A percentile compares a stretch with the other conserved stretches of the same genome.
These are phyloP conservation scores for Erodium maritimum DNA, from an alignment of 345 rosid species.

Conservation along the genomic window DNA sequence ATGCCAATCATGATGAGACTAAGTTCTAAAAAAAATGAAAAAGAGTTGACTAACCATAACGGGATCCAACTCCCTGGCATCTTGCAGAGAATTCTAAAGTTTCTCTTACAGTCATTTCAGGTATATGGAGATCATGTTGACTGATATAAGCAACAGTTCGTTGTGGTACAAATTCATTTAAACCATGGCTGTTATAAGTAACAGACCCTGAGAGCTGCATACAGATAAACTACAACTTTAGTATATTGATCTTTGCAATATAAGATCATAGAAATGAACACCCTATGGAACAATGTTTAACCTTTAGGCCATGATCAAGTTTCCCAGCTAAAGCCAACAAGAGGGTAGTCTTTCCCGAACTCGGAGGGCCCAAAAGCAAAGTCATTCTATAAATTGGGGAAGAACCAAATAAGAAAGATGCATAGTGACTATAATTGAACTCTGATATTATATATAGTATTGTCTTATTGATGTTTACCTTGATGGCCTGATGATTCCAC, in stretches of 20 bases:
- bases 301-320: conserved; percentile 20
- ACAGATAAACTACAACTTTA: background rate
- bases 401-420: no score
- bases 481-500: conserved; percentile 32
- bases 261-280: no score
- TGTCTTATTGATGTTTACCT: conserved; percentile 13
- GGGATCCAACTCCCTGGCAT: conserved; percentile 67
- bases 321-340: no score
- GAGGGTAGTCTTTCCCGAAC: no score
- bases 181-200: conserved; percentile 34
- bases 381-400: no score
- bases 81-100: conserved; percentile 75
- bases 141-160: conserved; percentile 53
- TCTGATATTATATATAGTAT: background rate
- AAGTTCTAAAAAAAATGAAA: background rate
- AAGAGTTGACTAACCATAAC: conserved; percentile 27
- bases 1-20: background rate
- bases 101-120: conserved; percentile 79
- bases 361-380: no score
- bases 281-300: background rate
- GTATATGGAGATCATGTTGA: conserved; percentile 70
- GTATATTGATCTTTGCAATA: background rate
- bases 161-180: conserved; percentile 36
- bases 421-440: no score
- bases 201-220: conserved; percentile 32